Base-by-base conservation (phyloP, 371 early-diverging fungal genomes). In the Capillidium heterosporum region DNA sequence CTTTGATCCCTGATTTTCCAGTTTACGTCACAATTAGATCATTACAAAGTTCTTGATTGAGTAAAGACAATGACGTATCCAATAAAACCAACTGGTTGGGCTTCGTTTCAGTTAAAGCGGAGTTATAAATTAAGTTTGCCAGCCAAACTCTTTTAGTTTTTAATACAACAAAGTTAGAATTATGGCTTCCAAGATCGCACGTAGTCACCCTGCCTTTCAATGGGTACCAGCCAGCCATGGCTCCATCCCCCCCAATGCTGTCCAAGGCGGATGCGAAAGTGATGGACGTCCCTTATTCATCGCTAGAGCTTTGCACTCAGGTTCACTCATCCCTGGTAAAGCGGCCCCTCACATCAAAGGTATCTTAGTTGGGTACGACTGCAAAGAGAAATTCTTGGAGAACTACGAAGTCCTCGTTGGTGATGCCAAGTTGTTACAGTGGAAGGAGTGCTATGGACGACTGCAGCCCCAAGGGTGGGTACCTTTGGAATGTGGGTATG, bases 331-430 rank as follows among this genome's bases (percentile, higher is more conserved):
- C 51, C 67, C 72, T 55, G 77, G 77, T 46, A 74, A 72, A 57
- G 67, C 66, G 8, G 68, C 65, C 35, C 61, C 67, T 7, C 67
- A 69, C 46, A 19, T 70, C 47, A 61, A 64, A 43, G 76, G 75
- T 21, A 63, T 65, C 47, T 61, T 56, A 31, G 55, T 74, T 15
- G 55, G 65, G 24, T 73, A 66, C 61, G 72, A 64, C 48, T 69
- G 73, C 0, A 64, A 65, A 43, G 67, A 74, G 39, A 47, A 60
- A 21, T 48, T 57, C 28, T 53, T 65, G 21, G 62, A 58, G 60
- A 66, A 70, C 51, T 77, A 74, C 58, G 65, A 68, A 59, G 67
- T 77, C 1, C 59, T 77, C 28, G 65, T 67, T 61, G 77, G 77
- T 29, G 61, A 68, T 56, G 67, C 69, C 56, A 63, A 60, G 57